These are phyloP conservation scores for Dacryopinax primogenitus DNA, from an alignment of 768 basidiomycete species.

Conservation along the genomic window DNA sequence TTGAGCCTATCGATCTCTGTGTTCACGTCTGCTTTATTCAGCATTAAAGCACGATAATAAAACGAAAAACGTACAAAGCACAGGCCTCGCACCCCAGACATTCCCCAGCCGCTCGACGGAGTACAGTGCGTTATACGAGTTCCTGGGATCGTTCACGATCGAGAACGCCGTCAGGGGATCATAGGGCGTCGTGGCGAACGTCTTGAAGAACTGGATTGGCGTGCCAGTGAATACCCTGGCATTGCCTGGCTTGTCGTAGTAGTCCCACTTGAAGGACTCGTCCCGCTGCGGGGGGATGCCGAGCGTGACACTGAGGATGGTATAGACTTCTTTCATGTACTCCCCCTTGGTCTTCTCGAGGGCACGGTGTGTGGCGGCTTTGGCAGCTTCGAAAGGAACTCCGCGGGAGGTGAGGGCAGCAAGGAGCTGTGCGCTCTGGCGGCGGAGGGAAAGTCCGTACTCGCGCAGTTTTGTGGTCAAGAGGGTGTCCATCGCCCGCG, in stretches of 20 bases:
- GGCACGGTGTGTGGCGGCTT: conserved; percentile 40
- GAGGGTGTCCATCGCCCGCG: conserved; percentile 57
- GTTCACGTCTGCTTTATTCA: conserved; percentile 57
- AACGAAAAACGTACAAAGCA: conserved; percentile 49
- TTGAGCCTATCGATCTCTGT: conserved; percentile 74
- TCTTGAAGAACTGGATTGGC: conserved; percentile 63
- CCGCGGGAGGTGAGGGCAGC: conserved; percentile 29
- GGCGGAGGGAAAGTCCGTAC: conserved; percentile 70
- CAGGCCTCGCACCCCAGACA: conserved; percentile 72
- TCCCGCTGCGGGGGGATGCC: conserved; percentile 71
- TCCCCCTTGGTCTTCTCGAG: conserved; percentile 58
- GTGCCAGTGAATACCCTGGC: conserved; percentile 64
- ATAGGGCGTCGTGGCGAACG: conserved; percentile 35
- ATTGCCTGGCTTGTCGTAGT: conserved; percentile 69
- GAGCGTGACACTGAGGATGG: conserved; percentile 68
- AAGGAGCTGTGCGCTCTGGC: conserved; percentile 42
- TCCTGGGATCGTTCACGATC: conserved; percentile 88
- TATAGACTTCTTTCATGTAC: conserved; percentile 72
- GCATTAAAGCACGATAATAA: conserved; percentile 6
- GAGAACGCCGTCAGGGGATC: conserved; percentile 72
- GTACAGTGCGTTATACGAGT: conserved; percentile 67
- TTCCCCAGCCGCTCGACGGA: conserved; percentile 90
- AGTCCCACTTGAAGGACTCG: conserved; percentile 74
- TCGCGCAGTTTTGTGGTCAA: conserved; percentile 87
- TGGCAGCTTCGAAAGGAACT: conserved; percentile 25